These are phyloP conservation scores for Rhododendron vialii DNA, from an alignment of 148 eudicot genomes.

Conservation along the genomic window DNA sequence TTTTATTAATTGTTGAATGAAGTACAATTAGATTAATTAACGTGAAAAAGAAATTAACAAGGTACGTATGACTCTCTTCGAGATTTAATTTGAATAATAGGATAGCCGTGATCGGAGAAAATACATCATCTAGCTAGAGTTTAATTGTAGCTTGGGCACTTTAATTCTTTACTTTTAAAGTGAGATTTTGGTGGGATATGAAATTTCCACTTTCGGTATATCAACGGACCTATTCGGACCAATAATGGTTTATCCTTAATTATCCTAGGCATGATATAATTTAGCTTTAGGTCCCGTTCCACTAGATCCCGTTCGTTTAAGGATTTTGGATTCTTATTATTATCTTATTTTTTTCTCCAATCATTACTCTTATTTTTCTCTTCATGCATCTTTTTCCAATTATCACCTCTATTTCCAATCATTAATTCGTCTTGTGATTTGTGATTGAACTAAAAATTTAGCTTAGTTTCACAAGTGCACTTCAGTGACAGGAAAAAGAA, in stretches of 20 bases:
- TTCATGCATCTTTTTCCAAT: no score
- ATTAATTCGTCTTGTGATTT: background rate
- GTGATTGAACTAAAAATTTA: background rate
- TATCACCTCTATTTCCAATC: no score
- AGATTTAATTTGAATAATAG: background rate
- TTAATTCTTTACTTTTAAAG: background rate
- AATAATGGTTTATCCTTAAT: background rate
- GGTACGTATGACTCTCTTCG: background rate
- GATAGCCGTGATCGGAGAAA: background rate
- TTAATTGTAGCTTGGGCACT: background rate
- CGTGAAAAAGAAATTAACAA: no score
- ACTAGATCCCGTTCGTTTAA: no score
- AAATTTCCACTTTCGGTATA: background rate
- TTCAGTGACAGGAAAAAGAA: no score
- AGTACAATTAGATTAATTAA: no score
- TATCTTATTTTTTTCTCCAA: no score
- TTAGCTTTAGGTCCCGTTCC: background rate
- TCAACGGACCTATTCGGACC: no score
- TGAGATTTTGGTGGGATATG: background rate
- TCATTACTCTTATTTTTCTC: no score
- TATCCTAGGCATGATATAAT: background rate
- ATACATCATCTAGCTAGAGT: background rate
- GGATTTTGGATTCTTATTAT: no score
- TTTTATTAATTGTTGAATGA: no score
- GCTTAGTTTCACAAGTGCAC: background rate